Percentiles rank a stretch among this genome's conserved stretches.
Conservation (phyloP, 306 rosid species). For the Vicia sativa region DNA sequence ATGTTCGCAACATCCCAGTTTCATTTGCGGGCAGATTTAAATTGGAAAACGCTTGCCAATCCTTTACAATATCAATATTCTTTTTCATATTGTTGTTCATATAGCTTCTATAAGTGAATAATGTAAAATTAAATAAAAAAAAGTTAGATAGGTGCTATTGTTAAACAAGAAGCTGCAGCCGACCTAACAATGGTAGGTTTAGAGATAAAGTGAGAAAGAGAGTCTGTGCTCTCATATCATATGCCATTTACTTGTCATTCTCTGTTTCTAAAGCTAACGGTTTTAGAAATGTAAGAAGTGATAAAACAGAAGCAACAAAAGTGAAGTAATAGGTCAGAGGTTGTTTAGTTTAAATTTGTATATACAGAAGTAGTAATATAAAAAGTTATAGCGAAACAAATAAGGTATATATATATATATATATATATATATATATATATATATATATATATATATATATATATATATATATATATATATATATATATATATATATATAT, state of each 20-base stretch:
- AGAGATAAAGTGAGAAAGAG: conserved; percentile 19
- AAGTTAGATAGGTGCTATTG: background rate
- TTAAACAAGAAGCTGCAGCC: conserved; percentile 45
- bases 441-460: no score
- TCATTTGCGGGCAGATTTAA: no score
- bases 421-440: no score
- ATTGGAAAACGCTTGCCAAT: no score
- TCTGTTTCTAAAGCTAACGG: conserved; percentile 58
- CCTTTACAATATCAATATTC: no score
- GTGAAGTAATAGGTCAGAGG: conserved; percentile 41
- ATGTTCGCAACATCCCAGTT: no score
- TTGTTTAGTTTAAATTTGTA: conserved; percentile 37
- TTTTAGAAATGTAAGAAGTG: conserved; percentile 51
- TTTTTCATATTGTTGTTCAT: background rate
- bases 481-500: no score
- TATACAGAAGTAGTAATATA: no score
- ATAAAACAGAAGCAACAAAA: conserved; percentile 35
- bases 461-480: no score
- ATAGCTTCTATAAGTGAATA: background rate
- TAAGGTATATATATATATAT: no score
- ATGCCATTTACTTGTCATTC: conserved; percentile 55
- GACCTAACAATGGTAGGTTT: conserved; percentile 51
- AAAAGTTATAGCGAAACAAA: no score
- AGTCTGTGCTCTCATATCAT: background rate
- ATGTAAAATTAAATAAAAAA: background rate